Conservation (phyloP, 768 basidiomycete species). For the Tricholoma furcatifolium region DNA sequence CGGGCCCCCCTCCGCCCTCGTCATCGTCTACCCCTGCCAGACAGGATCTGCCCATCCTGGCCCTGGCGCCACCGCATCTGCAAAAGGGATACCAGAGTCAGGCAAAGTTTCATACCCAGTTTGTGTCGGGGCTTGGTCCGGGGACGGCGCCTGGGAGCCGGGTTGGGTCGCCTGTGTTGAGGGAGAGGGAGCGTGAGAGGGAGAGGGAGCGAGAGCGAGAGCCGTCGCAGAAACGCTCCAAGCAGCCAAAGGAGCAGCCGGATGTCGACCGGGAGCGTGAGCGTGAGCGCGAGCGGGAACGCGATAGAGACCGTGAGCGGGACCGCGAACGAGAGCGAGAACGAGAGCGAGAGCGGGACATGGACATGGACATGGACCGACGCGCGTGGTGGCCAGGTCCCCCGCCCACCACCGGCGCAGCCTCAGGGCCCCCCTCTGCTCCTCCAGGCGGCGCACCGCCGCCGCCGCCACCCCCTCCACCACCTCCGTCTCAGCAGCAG, state of each 20-base stretch:
- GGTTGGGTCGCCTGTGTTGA: conserved; percentile 16
- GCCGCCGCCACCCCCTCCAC: neutral
- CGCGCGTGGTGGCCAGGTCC: no score
- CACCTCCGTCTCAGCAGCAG: neutral
- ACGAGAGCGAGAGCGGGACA: conserved; percentile 14
- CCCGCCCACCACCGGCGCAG: neutral
- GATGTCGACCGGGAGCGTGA: conserved; percentile 10
- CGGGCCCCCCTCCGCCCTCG: neutral
- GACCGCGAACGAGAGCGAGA: conserved; percentile 5
- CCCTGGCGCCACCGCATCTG: conserved; percentile 4
- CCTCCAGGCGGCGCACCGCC: neutral
- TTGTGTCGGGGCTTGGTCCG: conserved; percentile 13
- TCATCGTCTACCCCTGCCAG: neutral
- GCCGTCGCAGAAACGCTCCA: neutral
- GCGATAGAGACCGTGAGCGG: conserved; percentile 2
- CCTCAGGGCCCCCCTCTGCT: no score
- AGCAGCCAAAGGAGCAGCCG: neutral
- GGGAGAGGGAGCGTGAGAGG: conserved; percentile 15
- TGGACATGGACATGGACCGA: no score
- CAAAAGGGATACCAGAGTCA: conserved; percentile 26
- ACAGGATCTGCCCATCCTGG: conserved; percentile 9
- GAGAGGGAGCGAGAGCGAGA: conserved; percentile 17
- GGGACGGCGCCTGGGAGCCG: conserved; percentile 8
- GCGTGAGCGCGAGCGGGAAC: conserved; percentile 16
- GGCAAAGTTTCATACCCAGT: conserved; percentile 29